Base-by-base conservation (phyloP, 805 yeast species). In the Candida vaughaniae region DNA sequence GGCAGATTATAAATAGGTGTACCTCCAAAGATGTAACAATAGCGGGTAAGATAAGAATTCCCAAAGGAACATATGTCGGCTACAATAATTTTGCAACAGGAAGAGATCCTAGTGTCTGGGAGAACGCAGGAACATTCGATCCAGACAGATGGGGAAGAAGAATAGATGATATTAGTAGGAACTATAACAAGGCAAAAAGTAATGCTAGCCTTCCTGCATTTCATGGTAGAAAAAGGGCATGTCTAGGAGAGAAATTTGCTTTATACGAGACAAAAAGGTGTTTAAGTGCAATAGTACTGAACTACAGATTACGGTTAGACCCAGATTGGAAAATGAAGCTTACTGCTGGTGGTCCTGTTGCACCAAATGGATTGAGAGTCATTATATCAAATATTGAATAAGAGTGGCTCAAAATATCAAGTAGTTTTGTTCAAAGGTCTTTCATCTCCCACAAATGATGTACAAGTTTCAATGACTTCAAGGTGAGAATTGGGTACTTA, bases 211-310 rank as follows among this genome's bases (percentile, higher is more conserved):
- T 78, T 12, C 71, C 78, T 3, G 69, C 80, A 0, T 78, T 78
- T 43, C 83, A 78, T 51, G 84, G 84, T 5, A 70, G 82, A 7
- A 72, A 62, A 44, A 55, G 84, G 30, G 81, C 82, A 0, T 78
- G 84, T 51, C 52, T 78, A 14, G 84, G 84, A 4, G 83, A 78
- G 46, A 72, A 73, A 45, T 66, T 75, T 51, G 82, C 82, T 1
- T 53, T 78, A 6, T 52, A 56, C 26, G 77, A 76, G 46, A 54
- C 68, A 18, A 67, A 70, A 41, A 51, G 64, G 9, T 60, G 71
- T 7, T 33, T 76, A 4, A 49, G 55, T 5, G 59, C 57, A 26
- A 46, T 77, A 9, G 36, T 77, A 10, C 51, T 43, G 18, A 47
- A 53, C 2, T 78, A 60, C 43, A 52, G 58, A 16, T 39, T 77